Percentiles rank a stretch among this genome's conserved stretches.
Evolutionary conservation across 2,329 filamentous ascomycete species (phyloP).

Genomic region (Acrodontium crateriforme): DNA sequence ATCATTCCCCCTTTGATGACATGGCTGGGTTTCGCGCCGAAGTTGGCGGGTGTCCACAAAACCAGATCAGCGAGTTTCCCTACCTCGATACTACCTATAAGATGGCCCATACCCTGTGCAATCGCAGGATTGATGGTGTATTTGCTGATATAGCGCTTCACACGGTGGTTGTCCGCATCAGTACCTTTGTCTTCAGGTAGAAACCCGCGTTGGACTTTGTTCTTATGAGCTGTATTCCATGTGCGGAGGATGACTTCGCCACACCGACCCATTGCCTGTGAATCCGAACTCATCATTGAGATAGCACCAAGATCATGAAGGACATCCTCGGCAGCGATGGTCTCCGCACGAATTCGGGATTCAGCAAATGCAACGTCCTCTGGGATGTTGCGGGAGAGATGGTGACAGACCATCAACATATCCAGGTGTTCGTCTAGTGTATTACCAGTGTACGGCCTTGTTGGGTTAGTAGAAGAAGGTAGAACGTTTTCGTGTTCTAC

Average conservation of each 20-base stretch:
- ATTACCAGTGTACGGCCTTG: slow-evolving; percentile 77
- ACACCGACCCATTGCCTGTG: slow-evolving; percentile 91
- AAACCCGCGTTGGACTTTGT: slow-evolving; percentile 69
- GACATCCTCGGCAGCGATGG: slow-evolving; percentile 91
- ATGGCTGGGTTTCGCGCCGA: slow-evolving; percentile 70
- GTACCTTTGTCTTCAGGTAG: slow-evolving; percentile 67
- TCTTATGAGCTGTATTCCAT: slow-evolving; percentile 97
- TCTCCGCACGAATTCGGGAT: slow-evolving; percentile 85
- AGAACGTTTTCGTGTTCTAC: slow-evolving; percentile 82
- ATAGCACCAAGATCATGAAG: slow-evolving; percentile 90
- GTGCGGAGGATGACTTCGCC: slow-evolving; percentile 87
- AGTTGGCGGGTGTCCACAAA: slow-evolving; percentile 71
- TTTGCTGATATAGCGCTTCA: slow-evolving; percentile 87
- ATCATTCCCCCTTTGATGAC: slow-evolving; percentile 85
- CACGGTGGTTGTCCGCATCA: slow-evolving; percentile 76
- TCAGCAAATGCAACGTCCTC: slow-evolving; percentile 95
- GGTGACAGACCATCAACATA: slow-evolving; percentile 98
- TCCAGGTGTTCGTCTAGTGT: slow-evolving; percentile 93
- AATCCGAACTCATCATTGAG: slow-evolving; percentile 94
- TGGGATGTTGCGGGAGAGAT: slow-evolving; percentile 80
- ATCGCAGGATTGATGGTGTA: slow-evolving; percentile 93
- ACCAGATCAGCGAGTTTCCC: slow-evolving; percentile 85
- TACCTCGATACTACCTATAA: slow-evolving; percentile 75
- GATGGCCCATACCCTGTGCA: slow-evolving; percentile 76
- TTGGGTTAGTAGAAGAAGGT: slow-evolving; percentile 84